phyloP scores from a whole-genome alignment of 2,329 filamentous ascomycete species.

The Aspergillus ruber region DNA sequence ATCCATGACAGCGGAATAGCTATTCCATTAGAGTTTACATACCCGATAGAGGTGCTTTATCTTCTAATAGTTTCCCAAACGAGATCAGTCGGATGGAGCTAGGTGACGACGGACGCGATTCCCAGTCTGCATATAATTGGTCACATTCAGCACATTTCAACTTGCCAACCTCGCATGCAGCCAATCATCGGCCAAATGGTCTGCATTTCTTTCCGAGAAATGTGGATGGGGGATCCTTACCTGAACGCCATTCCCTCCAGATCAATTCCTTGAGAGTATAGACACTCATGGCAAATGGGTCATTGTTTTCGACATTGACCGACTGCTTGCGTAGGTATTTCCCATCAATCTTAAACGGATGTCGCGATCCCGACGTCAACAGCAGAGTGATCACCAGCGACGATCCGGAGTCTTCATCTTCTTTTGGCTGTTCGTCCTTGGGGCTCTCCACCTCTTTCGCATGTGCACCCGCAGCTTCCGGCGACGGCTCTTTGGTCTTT shows the following conservation, averaged over 20 bases:
- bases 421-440: background rate
- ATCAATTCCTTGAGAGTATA: slow-evolving; percentile 94
- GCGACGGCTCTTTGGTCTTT: slow-evolving; percentile 19
- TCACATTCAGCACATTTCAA: background rate
- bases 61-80: slow-evolving; percentile 83
- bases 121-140: slow-evolving; percentile 59
- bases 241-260: slow-evolving; percentile 81
- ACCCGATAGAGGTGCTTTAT: slow-evolving; percentile 82
- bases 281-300: slow-evolving; percentile 84
- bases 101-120: slow-evolving; percentile 74
- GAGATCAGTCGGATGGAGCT: slow-evolving; percentile 86
- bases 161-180: background rate
- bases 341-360: slow-evolving; percentile 85
- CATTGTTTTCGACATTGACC: slow-evolving; percentile 67
- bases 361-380: slow-evolving; percentile 71
- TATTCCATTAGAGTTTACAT: slow-evolving; percentile 28
- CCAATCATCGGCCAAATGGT: slow-evolving; percentile 1
- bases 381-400: slow-evolving; percentile 65
- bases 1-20: background rate
- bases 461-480: slow-evolving; percentile 20
- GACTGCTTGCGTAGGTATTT: slow-evolving; percentile 76
- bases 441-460: slow-evolving; percentile 23
- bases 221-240: slow-evolving; percentile 28
- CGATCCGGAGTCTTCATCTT: slow-evolving; percentile 27
- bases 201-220: background rate